These are phyloP conservation scores for Avena sativa DNA, from an alignment of 176 grass and related monocot species.

Conservation along the genomic window DNA sequence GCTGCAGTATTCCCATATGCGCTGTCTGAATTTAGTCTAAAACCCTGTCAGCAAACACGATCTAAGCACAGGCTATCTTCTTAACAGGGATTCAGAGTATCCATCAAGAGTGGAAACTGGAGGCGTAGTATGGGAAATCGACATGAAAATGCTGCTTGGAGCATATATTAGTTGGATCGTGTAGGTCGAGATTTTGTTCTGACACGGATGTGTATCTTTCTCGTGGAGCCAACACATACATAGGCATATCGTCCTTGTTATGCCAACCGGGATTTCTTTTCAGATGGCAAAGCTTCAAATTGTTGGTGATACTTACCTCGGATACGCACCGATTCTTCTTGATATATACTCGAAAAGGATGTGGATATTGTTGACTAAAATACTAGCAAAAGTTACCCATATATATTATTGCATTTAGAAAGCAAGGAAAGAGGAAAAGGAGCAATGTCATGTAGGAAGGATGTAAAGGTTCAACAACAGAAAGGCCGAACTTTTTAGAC, in stretches of 20 bases:
- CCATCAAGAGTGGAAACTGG: neutral
- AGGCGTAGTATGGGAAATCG: no score
- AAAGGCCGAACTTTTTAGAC: neutral
- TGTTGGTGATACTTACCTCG: neutral
- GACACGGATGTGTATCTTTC: neutral
- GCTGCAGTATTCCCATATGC: conserved; percentile 27
- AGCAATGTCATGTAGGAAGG: neutral
- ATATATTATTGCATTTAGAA: neutral
- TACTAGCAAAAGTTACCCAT: neutral
- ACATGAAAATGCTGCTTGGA: neutral
- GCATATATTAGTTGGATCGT: neutral
- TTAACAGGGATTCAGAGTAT: neutral
- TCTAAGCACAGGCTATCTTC: neutral
- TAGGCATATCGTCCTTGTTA: neutral
- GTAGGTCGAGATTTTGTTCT: neutral
- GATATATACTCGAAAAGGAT: neutral
- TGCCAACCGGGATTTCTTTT: conserved; percentile 1
- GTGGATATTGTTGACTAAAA: neutral
- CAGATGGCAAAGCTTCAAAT: neutral
- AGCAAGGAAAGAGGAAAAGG: neutral
- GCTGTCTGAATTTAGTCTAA: conserved; percentile 43
- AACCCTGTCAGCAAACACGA: neutral
- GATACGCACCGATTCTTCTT: conserved; percentile 32
- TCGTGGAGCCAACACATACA: neutral
- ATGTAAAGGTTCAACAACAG: neutral